phyloP scores from a whole-genome alignment of 768 basidiomycete genomes.

The Rickenella mellea region DNA sequence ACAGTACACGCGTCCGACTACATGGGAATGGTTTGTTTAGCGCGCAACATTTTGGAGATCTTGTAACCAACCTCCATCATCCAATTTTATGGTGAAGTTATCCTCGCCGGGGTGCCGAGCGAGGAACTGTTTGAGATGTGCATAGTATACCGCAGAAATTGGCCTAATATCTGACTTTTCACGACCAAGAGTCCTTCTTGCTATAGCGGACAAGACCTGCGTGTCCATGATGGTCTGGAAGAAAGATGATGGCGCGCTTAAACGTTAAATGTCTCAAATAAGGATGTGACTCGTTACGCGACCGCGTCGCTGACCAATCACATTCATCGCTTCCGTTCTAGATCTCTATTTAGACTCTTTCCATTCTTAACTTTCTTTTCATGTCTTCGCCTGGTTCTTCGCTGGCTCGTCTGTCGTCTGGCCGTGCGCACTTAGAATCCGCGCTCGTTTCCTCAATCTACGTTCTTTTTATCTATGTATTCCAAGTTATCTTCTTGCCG shows the following conservation, averaged over 20 bases:
- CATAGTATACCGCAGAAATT: conserved; percentile 5
- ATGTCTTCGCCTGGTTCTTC: too few relatives aligned
- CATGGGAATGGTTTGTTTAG: conserved; percentile 1
- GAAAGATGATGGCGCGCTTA: too few relatives aligned
- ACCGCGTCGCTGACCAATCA: too few relatives aligned
- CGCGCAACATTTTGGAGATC: not conserved
- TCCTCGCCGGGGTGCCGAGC: conserved; percentile 5
- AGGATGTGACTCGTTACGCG: too few relatives aligned
- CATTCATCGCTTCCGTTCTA: too few relatives aligned
- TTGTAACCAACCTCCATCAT: conserved; percentile 3
- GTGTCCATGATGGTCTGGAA: too few relatives aligned
- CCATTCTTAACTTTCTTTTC: too few relatives aligned
- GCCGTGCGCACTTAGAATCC: too few relatives aligned
- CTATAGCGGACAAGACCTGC: too few relatives aligned
- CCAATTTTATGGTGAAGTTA: conserved; percentile 8
- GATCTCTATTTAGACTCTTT: too few relatives aligned
- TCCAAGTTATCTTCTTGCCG: not conserved
- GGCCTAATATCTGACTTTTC: conserved; percentile 1
- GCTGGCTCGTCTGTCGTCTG: too few relatives aligned
- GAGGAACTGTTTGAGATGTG: conserved; percentile 2
- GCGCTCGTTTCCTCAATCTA: not conserved
- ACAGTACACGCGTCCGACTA: not conserved
- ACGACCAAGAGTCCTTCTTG: conserved; percentile 4
- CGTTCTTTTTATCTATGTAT: not conserved
- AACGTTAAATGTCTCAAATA: too few relatives aligned